These are phyloP conservation scores for Backusella liffmaniae DNA, from an alignment of 192 early-diverging fungal species.

Conservation along the genomic window DNA sequence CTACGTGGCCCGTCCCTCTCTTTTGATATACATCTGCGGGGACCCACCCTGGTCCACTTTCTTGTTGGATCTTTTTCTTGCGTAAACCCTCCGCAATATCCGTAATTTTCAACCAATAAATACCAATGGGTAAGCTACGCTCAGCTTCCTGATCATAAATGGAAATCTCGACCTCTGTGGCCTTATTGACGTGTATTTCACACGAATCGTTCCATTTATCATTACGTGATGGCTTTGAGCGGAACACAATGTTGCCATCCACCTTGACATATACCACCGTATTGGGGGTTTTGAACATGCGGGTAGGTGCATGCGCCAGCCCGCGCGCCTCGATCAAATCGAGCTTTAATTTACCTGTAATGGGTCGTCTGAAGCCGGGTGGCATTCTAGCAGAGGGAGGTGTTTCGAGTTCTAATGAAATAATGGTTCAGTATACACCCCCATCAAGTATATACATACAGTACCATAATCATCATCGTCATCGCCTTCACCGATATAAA, in stretches of 20 bases:
- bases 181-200: slow-evolving; percentile 86
- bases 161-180: slow-evolving; percentile 88
- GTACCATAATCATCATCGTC: slow-evolving; percentile 67
- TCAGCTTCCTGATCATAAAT: slow-evolving; percentile 82
- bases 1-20: not conserved
- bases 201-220: slow-evolving; percentile 84
- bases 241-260: slow-evolving; percentile 77
- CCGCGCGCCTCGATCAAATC: slow-evolving; percentile 61
- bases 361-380: slow-evolving; percentile 65
- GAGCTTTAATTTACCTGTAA: slow-evolving; percentile 71
- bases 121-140: slow-evolving; percentile 71
- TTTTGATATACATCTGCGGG: slow-evolving; percentile 39
- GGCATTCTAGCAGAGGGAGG: slow-evolving; percentile 45
- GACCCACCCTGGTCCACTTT: slow-evolving; percentile 52
- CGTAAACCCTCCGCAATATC: slow-evolving; percentile 90
- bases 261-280: slow-evolving; percentile 79
- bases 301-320: slow-evolving; percentile 54
- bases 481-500: slow-evolving; percentile 78
- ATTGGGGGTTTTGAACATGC: slow-evolving; percentile 61
- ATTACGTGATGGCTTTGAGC: slow-evolving; percentile 64
- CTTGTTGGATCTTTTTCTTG: slow-evolving; percentile 66
- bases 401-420: slow-evolving; percentile 38
- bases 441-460: not conserved
- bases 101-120: slow-evolving; percentile 91
- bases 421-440: not conserved